These are phyloP conservation scores for Candida boidinii DNA, from an alignment of 805 yeast species.

Conservation along the genomic window DNA sequence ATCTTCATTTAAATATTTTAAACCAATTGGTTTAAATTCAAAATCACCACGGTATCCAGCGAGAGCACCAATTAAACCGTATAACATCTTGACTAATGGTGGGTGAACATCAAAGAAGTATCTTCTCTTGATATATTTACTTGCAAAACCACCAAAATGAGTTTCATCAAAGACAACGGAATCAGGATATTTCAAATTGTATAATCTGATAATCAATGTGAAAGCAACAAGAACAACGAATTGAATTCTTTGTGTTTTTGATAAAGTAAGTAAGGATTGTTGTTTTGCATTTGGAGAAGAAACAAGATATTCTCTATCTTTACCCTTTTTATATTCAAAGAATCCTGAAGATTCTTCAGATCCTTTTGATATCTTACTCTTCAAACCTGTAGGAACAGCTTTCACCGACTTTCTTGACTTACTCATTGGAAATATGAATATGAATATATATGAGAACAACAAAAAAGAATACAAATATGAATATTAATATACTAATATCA, in stretches of 20 bases:
- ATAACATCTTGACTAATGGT: conserved; percentile 69
- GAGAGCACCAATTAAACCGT: conserved; percentile 47
- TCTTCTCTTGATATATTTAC: conserved; percentile 58
- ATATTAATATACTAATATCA: no score
- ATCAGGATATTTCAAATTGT: conserved; percentile 50
- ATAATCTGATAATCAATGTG: conserved; percentile 50
- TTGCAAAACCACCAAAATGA: conserved; percentile 84
- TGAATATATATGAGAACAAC: no score
- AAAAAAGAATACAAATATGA: no score
- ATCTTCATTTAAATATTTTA: conserved; percentile 3
- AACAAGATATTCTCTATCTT: neutral
- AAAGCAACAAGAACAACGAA: conserved; percentile 12
- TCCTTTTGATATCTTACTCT: no score
- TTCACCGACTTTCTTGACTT: no score
- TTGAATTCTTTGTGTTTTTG: conserved; percentile 11
- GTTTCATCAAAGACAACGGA: conserved; percentile 89
- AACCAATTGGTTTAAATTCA: conserved; percentile 48
- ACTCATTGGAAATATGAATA: no score
- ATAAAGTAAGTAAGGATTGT: no score
- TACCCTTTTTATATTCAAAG: conserved; percentile 1
- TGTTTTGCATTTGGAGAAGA: neutral
- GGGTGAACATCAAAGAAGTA: conserved; percentile 76
- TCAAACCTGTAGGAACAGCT: no score
- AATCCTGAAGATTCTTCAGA: neutral
- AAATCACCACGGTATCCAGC: conserved; percentile 59